Evolutionary conservation across 768 basidiomycete genomes (phyloP).

Genomic region (Hygrophorus pudorinus): DNA sequence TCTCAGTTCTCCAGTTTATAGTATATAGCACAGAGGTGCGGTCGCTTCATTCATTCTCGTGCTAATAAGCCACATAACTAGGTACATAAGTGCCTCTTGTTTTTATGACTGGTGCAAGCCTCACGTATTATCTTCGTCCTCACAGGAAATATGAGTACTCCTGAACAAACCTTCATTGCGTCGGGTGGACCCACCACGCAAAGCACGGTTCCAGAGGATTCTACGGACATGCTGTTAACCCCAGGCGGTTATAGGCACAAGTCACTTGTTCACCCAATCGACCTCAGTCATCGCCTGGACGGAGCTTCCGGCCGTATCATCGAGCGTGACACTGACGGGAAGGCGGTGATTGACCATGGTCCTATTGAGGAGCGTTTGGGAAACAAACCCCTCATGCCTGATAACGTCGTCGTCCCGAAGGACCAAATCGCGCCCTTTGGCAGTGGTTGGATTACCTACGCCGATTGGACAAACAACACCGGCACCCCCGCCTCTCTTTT

Average conservation of each 20-base stretch:
- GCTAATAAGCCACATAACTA: too few relatives aligned
- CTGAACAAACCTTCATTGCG: too few relatives aligned
- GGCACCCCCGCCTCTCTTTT: constrained; percentile 11
- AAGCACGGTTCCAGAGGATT: neutral
- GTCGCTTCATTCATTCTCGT: too few relatives aligned
- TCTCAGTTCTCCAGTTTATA: too few relatives aligned
- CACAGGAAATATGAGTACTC: too few relatives aligned
- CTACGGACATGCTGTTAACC: constrained; percentile 5
- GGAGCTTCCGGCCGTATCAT: constrained; percentile 11
- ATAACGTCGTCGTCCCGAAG: neutral
- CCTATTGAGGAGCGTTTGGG: too few relatives aligned
- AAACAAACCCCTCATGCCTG: neutral
- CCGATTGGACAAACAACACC: constrained; percentile 10
- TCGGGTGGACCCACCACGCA: too few relatives aligned
- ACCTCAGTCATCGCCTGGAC: constrained; percentile 11
- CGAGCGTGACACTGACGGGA: neutral
- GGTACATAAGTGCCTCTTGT: too few relatives aligned
- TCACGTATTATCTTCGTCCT: too few relatives aligned
- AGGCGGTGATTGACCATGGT: neutral
- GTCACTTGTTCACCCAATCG: constrained; percentile 10
- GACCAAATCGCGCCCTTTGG: neutral
- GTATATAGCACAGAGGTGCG: too few relatives aligned
- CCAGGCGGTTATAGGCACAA: constrained; percentile 12
- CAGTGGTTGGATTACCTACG: constrained; percentile 5
- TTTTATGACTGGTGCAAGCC: too few relatives aligned